Evolutionary conservation across 2,329 filamentous ascomycete species (phyloP), one percentile per base, ranked within the genome.

Genomic region (Trichoderma gracile): DNA sequence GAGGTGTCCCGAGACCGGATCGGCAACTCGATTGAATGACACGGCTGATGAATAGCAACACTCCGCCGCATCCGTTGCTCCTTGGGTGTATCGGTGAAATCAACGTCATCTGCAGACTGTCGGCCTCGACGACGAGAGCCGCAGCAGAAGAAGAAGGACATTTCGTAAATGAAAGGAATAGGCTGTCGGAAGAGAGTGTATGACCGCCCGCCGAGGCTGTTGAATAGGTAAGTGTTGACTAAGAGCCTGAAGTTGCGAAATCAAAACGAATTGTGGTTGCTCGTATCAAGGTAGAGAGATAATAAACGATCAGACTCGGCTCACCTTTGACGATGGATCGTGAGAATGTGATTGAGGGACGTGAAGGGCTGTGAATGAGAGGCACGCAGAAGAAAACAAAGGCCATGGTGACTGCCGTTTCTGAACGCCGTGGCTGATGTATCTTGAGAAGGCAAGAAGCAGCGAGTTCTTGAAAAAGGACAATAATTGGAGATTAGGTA

Each of bases 131-230:
- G 54, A 56, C 53, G 65, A 33, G 55, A 59, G 55, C 38, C 54
- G 52, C 65, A 66, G n/a, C 60, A 66, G 54, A 43, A 15, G 46
- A 66, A 59, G 23, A 66, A 38, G 10, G 47, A 66, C 65, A 66
- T 66, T 63, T 46, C 64, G 64, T 33, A 3, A 14, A 5, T 14
- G 47, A 38, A 57, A 17, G 40, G 45, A 5, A 53, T 56, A n/a
- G 46, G 40, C 21, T 30, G 19, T 30, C 54, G 9, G 12, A 58
- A 52, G 60, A 54, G 30, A 49, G 23, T 40, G 27, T 19, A 15
- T 33, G 17, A 19, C 21, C 14, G 10, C 8, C 10, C n/a, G 30
- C 21, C 33, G 25, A 19, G 12, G 43, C 52, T 30, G 30, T 56
- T 55, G 14, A 56, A 55, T 63, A 63, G 49, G 52, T 63, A 63